Conservation (phyloP, 1,284 basidiomycete species). For the Chalciporus piperatoides region DNA sequence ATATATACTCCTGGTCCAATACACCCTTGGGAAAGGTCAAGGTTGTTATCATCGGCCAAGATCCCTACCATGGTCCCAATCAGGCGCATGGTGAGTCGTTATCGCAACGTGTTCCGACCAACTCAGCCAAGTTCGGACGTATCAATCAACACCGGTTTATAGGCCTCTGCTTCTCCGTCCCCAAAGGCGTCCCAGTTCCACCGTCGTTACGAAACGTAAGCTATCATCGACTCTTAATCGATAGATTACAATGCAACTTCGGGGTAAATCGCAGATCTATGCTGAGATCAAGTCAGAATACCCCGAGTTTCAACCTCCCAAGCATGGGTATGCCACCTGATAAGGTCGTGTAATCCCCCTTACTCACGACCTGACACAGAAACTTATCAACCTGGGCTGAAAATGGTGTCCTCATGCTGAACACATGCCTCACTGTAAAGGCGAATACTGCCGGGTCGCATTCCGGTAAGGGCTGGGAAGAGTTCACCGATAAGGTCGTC, state of each 20-base stretch:
- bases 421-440: conserved; percentile 85
- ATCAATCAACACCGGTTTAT: conserved; percentile 7
- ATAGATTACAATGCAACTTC: conserved; percentile 13
- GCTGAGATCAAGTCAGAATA: conserved; percentile 82
- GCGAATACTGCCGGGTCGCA: conserved; percentile 80
- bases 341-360: conserved; percentile 17
- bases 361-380: conserved; percentile 39
- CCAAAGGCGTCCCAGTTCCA: conserved; percentile 66
- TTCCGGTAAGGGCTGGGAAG: conserved; percentile 82
- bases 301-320: conserved; percentile 74
- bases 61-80: conserved; percentile 66
- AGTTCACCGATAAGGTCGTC: conserved; percentile 71
- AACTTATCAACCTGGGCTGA: conserved; percentile 83
- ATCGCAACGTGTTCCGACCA: conserved; percentile 1
- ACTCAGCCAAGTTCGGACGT: conserved; percentile 10
- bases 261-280: conserved; percentile 65
- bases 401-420: conserved; percentile 88
- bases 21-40: conserved; percentile 75
- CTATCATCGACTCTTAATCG: conserved; percentile 13
- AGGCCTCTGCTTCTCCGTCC: conserved; percentile 88
- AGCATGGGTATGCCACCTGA: conserved; percentile 70
- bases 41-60: conserved; percentile 79
- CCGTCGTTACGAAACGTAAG: conserved; percentile 79
- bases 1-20: conserved; percentile 82
- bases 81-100: conserved; percentile 64